Evolutionary conservation across 164 flowering plant genomes (phyloP).

Genomic region (Euptelea pleiosperma): DNA sequence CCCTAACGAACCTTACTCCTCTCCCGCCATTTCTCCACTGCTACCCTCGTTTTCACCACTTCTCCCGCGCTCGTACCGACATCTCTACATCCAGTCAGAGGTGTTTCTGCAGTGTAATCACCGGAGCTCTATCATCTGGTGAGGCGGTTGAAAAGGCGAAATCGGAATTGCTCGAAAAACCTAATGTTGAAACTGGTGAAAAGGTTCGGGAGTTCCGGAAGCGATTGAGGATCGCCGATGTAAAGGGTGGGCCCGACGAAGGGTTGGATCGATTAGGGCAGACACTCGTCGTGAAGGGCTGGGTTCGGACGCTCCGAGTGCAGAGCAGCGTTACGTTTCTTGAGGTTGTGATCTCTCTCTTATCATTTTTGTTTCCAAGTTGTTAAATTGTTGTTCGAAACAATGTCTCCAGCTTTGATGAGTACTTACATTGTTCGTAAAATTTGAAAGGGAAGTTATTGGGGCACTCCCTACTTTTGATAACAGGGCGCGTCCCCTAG

Average conservation of each 20-base stretch:
- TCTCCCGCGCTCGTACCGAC: not conserved
- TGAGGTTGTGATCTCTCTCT: slow-evolving; percentile 41
- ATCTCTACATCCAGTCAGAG: slow-evolving; percentile 6
- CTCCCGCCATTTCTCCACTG: slow-evolving; percentile 16
- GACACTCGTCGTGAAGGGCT: slow-evolving; percentile 61
- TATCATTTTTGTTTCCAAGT: not conserved
- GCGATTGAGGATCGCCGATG: slow-evolving; percentile 61
- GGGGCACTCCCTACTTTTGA: not conserved
- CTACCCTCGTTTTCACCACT: not conserved
- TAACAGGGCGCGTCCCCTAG: not conserved
- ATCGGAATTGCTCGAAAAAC: slow-evolving; percentile 19
- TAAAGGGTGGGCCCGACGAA: slow-evolving; percentile 71
- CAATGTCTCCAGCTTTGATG: not conserved
- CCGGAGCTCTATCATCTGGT: slow-evolving; percentile 36
- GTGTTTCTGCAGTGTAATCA: slow-evolving; percentile 32
- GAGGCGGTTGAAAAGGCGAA: slow-evolving; percentile 30
- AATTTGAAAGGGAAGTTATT: not conserved
- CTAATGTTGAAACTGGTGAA: slow-evolving; percentile 19
- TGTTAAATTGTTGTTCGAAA: not conserved
- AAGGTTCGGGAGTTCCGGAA: slow-evolving; percentile 59
- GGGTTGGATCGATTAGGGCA: slow-evolving; percentile 69
- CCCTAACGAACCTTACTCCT: slow-evolving; percentile 3
- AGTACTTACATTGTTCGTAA: not conserved
- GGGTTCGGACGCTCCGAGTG: slow-evolving; percentile 86
- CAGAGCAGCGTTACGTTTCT: slow-evolving; percentile 85